Base-by-base conservation (phyloP, 1,284 basidiomycete genomes). In the Pascua guehoae region DNA sequence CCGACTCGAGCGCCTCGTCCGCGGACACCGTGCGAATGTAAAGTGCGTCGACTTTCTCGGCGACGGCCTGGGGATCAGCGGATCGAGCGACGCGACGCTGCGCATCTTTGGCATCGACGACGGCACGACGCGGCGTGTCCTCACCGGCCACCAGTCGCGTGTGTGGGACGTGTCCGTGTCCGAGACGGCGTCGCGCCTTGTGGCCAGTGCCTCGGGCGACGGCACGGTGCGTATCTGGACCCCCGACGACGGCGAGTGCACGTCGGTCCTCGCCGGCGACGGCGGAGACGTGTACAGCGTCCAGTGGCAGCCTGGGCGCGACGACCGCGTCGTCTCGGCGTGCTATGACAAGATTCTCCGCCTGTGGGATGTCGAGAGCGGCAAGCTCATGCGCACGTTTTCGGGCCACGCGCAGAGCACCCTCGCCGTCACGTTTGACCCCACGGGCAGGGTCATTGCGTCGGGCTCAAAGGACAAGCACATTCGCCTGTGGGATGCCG, bases 321-420 rank as follows among this genome's bases (percentile, higher is more conserved):
- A 69, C 49, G 64, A 71, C 41, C 74, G 77, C 47, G 53, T 80
- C 17, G 74, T 77, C 2, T 67, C 78, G 0, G 79, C 78, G 7
- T 76, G 76, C 14, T 81, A 81, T 59, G 80, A 81, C 65, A 76
- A 77, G 65, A 78, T 81, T 8, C 66, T 81, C 2, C 67, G 79
- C 5, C 67, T 76, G 37, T 81, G 77, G 70, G 79, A 80, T 61
- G 67, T 80, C 41, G 74, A 78, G 40, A 72, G 76, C 0, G 72
- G 72, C 24, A 71, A 76, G 12, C 71, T 77, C 37, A 63, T 80
- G 32, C 72, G 78, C 53, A 81, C 80, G 8, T 81, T 81, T 54
- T 80, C 80, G 2, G 80, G 80, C 0, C 80, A 81, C 57, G 72
- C 74, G 39, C 69, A 78, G 39, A 77, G 76, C 49, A 73, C 79